A percentile compares a stretch with the other conserved stretches of the same genome.
These are phyloP conservation scores for Apiospora sp. DNA, from an alignment of 2,329 filamentous ascomycete genomes.

Conservation along the genomic window DNA sequence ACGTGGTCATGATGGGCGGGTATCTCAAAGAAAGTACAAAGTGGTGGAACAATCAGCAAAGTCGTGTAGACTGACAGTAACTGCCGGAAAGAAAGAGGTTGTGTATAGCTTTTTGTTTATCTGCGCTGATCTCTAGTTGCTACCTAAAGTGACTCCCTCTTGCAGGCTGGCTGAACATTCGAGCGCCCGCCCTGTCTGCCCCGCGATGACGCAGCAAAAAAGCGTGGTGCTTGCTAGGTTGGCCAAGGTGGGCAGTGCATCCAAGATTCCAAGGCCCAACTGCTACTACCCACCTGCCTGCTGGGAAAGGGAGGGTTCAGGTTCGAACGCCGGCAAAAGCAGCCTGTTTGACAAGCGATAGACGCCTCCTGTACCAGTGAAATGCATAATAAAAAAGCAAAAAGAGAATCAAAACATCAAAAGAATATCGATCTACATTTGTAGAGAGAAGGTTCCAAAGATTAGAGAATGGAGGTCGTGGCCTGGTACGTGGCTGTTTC, in stretches of 20 bases:
- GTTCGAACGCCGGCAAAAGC: not conserved
- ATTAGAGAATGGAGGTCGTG: conserved; percentile 24
- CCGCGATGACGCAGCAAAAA: conserved; percentile 26
- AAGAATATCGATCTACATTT: conserved; percentile 23
- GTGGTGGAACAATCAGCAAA: not conserved
- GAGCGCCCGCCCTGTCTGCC: conserved; percentile 17
- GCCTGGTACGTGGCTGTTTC: conserved; percentile 23
- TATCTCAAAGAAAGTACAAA: not conserved
- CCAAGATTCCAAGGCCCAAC: conserved; percentile 7
- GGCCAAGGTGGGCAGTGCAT: conserved; percentile 22
- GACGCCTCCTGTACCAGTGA: no score
- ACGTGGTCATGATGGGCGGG: conserved; percentile 44
- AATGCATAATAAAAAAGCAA: not conserved
- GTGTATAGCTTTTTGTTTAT: not conserved
- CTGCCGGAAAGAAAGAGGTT: not conserved
- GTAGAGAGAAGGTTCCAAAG: conserved; percentile 27
- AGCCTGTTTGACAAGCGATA: not conserved
- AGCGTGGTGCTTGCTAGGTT: conserved; percentile 7
- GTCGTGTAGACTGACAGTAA: not conserved
- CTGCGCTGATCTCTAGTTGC: not conserved
- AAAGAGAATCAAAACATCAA: not conserved
- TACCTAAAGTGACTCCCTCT: conserved; percentile 1
- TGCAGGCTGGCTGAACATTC: conserved; percentile 1
- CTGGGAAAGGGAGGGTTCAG: not conserved
- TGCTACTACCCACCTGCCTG: not conserved